Base-by-base conservation (phyloP, 2,329 filamentous ascomycete species). In the Pyrenophora graminea region DNA sequence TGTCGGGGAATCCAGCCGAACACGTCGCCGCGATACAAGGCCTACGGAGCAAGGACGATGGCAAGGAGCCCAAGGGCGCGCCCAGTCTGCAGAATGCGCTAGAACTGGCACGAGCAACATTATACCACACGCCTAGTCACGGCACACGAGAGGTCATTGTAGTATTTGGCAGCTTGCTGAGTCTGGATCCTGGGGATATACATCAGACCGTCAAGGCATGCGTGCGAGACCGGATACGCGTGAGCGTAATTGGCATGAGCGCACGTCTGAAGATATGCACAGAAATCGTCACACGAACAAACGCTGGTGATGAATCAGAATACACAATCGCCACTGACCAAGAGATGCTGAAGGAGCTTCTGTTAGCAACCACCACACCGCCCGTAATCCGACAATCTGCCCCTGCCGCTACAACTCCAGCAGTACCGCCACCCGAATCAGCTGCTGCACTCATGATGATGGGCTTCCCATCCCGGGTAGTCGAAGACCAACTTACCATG, bases 51-150 rank as follows among this genome's bases (percentile, higher is more conserved):
- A 85, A 65, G 78, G 83, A 66, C 85, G 92, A 67, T 84, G 89
- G 12, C 83, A 76, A 74, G 21, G 79, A 80, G 50, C 78, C 78
- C 0, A 79, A 79, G 54, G 79, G 79, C 18, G 76, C 77, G 33
- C 77, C 79, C 1, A 78, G 75, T 73, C 73, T 99, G 56, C 94
- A 99, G 74, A 99, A 99, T 73, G 92, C 92, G 3, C 81, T 99
- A 43, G 92, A 99, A 74, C 95, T 99, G 89, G 91, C 90, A 54
- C 84, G 94, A 47, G 94, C 91, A 45, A 88, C 89, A 31, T 79
- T 99, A n/a, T 97, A 90, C 66, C 91, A 97, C 74, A 89, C 93
- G 1, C 94, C 94, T 1, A 89, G 87, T 15, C 94, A 99, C 69
- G 93, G 94, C 39, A 99, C 94, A 1, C 81, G 94, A 58, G 94